Evolutionary conservation across 352 stramenopile species (phyloP).

Genomic region (Phytophthora hybrid): DNA sequence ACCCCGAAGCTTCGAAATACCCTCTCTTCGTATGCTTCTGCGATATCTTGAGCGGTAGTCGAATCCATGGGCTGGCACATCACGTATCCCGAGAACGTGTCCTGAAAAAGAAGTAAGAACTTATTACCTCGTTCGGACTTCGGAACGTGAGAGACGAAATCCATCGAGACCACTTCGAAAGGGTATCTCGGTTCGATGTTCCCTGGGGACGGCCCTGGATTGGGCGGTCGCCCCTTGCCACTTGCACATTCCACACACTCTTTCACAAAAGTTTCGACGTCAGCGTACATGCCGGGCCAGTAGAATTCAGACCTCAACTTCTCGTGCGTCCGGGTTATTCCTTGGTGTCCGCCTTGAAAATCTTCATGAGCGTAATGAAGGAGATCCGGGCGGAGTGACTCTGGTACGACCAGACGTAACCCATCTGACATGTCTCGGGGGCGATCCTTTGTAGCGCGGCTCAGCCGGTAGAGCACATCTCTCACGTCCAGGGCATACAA

Average conservation of each 20-base stretch:
- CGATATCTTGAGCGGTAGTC: slow-evolving; percentile 12
- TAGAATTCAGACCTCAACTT: neutral
- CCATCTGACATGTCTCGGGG: neutral
- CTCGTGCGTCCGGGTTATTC: neutral
- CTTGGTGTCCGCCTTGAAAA: neutral
- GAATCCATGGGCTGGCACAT: slow-evolving; percentile 24
- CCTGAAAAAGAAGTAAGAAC: slow-evolving; percentile 14
- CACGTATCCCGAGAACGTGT: neutral
- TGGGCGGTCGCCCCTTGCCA: neutral
- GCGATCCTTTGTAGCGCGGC: neutral
- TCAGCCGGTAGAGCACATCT: neutral
- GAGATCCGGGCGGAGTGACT: neutral
- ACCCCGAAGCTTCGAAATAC: slow-evolving; percentile 39
- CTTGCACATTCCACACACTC: neutral
- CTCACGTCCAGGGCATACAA: neutral
- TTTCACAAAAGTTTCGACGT: neutral
- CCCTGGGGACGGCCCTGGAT: slow-evolving; percentile 3
- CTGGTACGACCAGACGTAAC: neutral
- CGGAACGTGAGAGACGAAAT: slow-evolving; percentile 17
- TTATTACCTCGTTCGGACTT: neutral
- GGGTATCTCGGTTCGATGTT: slow-evolving; percentile 4
- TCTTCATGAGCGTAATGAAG: neutral
- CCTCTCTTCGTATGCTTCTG: slow-evolving; percentile 31
- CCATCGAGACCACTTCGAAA: slow-evolving; percentile 24
- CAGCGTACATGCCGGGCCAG: neutral